Evolutionary conservation across 2,329 filamentous ascomycete genomes (phyloP).

Genomic region (Rachicladosporium sp.): DNA sequence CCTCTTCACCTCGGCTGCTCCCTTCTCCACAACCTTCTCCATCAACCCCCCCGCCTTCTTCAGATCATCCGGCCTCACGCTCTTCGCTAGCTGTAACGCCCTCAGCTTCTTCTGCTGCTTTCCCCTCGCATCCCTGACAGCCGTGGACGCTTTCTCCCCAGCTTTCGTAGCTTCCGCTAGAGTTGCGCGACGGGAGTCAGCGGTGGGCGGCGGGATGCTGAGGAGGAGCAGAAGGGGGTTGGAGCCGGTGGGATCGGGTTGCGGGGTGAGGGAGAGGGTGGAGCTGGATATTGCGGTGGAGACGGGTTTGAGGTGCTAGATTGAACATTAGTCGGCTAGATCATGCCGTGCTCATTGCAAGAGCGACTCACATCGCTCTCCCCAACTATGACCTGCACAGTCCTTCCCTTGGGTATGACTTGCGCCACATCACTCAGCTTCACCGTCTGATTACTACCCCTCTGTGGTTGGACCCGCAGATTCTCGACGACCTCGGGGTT

Average conservation of each 20-base stretch:
- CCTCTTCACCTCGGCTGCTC: slow-evolving; percentile 35
- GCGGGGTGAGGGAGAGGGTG: slow-evolving; percentile 38
- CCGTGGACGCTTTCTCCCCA: slow-evolving; percentile 29
- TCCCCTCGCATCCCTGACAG: slow-evolving; percentile 31
- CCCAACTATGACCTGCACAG: slow-evolving; percentile 49
- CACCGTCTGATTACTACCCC: slow-evolving; percentile 38
- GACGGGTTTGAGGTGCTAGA: slow-evolving; percentile 43
- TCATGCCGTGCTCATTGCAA: neutral
- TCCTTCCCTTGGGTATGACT: slow-evolving; percentile 52
- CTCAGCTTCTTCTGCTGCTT: slow-evolving; percentile 38
- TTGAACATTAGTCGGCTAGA: slow-evolving; percentile 1
- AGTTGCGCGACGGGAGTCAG: slow-evolving; percentile 32
- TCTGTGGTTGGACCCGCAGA: slow-evolving; percentile 46
- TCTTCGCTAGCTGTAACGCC: slow-evolving; percentile 30
- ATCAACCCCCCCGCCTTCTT: slow-evolving; percentile 37
- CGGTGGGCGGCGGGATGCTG: slow-evolving; percentile 45
- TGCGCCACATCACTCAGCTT: slow-evolving; percentile 52
- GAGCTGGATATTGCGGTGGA: slow-evolving; percentile 41
- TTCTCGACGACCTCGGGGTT: slow-evolving; percentile 50
- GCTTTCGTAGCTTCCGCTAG: slow-evolving; percentile 24
- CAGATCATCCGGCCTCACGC: slow-evolving; percentile 35
- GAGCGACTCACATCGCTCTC: slow-evolving; percentile 46
- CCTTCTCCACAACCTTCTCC: slow-evolving; percentile 40
- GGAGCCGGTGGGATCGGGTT: slow-evolving; percentile 35
- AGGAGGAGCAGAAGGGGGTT: slow-evolving; percentile 41